Evolutionary conservation across 2,329 filamentous ascomycete genomes (phyloP).

Genomic region (Penicillium sp.): DNA sequence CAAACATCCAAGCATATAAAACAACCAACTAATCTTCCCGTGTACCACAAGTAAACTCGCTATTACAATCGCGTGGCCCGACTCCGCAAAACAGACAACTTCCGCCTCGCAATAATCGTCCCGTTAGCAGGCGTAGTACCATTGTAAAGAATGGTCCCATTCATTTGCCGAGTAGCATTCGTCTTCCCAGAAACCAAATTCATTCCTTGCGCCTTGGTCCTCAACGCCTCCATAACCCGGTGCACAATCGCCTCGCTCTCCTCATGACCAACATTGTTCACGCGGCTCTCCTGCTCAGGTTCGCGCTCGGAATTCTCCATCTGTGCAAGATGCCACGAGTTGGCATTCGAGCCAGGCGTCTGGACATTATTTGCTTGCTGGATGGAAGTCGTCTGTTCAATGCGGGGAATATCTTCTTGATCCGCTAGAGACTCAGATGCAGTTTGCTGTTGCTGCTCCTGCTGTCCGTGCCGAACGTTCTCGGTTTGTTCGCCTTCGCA

Average conservation of each 20-base stretch:
- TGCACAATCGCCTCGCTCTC: conserved; percentile 19
- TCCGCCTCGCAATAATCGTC: conserved; percentile 18
- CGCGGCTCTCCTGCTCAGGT: conserved; percentile 18
- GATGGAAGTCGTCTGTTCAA: conserved; percentile 7
- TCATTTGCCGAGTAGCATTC: conserved; percentile 6
- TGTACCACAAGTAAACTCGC: neutral
- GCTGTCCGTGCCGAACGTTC: neutral
- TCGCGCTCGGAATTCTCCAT: conserved; percentile 10
- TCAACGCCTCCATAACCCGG: conserved; percentile 18
- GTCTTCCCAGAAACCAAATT: conserved; percentile 18
- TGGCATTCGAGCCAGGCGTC: conserved; percentile 20
- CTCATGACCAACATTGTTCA: conserved; percentile 19
- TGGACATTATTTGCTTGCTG: conserved; percentile 15
- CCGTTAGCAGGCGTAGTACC: conserved; percentile 13
- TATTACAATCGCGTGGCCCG: conserved; percentile 6
- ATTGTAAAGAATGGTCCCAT: conserved; percentile 13
- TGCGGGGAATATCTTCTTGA: conserved; percentile 10
- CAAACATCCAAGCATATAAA: neutral
- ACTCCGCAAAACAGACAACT: conserved; percentile 23
- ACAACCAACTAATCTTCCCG: neutral
- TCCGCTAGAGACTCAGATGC: conserved; percentile 4
- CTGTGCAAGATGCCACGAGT: conserved; percentile 18
- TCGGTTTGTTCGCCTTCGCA: conserved; percentile 21
- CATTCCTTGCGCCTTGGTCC: conserved; percentile 9
- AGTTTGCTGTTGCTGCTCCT: neutral